These are phyloP conservation scores for Stagonosporopsis cucurbitacearum DNA, from an alignment of 2,329 filamentous ascomycete genomes.

Conservation along the genomic window DNA sequence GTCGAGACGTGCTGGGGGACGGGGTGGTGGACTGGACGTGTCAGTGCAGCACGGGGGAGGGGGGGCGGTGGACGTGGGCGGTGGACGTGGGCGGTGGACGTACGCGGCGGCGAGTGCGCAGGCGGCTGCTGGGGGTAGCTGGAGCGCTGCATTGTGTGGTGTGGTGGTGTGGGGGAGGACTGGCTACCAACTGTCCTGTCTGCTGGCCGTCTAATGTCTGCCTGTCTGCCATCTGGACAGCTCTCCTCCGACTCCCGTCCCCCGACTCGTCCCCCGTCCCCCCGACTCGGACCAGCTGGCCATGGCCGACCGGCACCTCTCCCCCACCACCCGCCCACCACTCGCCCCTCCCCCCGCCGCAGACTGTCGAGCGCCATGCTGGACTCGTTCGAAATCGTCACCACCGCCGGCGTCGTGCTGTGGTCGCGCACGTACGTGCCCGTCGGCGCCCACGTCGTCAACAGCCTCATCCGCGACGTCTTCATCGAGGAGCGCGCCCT, in stretches of 20 bases:
- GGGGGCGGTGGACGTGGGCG: too few species aligned
- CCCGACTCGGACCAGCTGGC: constrained; percentile 26
- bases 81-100: too few species aligned
- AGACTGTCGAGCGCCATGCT: constrained; percentile 66
- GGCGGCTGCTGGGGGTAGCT: constrained; percentile 75
- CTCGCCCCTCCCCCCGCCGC: too few species aligned
- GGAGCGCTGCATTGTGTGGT: constrained; percentile 76
- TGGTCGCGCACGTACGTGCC: constrained; percentile 90
- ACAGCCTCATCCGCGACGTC: constrained; percentile 93
- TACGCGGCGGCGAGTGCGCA: constrained; percentile 81
- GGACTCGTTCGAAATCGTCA: constrained; percentile 95
- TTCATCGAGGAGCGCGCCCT: constrained; percentile 93
- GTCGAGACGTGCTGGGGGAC: constrained; percentile 98
- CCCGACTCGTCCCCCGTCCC: too few species aligned
- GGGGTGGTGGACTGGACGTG: constrained; percentile 71
- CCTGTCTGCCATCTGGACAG: too few species aligned
- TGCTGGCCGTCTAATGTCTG: too few species aligned
- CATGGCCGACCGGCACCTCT: constrained; percentile 30
- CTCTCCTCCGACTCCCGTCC: constrained; percentile 16
- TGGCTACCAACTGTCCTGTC: too few species aligned
- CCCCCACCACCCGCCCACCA: too few species aligned
- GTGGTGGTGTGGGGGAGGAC: too few species aligned
- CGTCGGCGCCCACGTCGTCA: constrained; percentile 83
- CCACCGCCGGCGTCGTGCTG: constrained; percentile 92
- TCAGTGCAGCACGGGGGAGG: constrained; percentile 1